Evolutionary conservation across 768 basidiomycete species (phyloP), one percentile per base, ranked within the genome.

Genomic region (Tylopilus intermedius): DNA sequence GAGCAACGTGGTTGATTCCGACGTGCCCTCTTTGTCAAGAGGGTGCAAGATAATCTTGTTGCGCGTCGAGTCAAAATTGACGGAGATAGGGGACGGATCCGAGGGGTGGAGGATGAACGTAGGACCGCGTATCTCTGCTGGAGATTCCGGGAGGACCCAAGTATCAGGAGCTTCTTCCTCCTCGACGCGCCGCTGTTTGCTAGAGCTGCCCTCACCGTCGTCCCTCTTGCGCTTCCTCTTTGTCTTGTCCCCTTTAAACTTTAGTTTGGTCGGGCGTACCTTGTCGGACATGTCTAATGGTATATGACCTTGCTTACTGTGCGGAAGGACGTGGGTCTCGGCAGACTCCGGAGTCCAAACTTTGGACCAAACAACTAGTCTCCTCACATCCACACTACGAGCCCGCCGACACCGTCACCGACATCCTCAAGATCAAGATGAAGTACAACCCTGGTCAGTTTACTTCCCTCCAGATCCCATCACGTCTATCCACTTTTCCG

Each of bases 161-260:
- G 81, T 81, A 47, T 90, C 88, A 10, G 82, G 79, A 53, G 80
- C 79, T 49, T 80, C 78, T 22, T 85, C 81, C 55, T 88, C 84
- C 39, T 79, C 78, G 43, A 70, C 69, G 58, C 76, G 78, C 39
- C 77, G 75, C 27, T 73, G 69, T 55, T 78, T 75, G 53, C 74
- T 68, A 9, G 70, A 67, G 27, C 71, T 66, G 10, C 71, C 71
- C 33, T 72, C 74, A 32, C 76, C 81, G 29, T 72, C 74, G 11
- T 82, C 81, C 59, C 83, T 75, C 65, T 83, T 90, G 48, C 89
- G 78, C 66, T 92, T 93, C 77, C 88, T 91, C 74, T 82, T 84
- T 2, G 76, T 68, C 70, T 90, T 90, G 45, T 94, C 91, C 8
- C 91, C 91, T 65, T 94, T 94, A 72, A 94, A 94, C 60, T 83